phyloP scores from a whole-genome alignment of 345 rosid species.

The Raphanus raphanistrum region DNA sequence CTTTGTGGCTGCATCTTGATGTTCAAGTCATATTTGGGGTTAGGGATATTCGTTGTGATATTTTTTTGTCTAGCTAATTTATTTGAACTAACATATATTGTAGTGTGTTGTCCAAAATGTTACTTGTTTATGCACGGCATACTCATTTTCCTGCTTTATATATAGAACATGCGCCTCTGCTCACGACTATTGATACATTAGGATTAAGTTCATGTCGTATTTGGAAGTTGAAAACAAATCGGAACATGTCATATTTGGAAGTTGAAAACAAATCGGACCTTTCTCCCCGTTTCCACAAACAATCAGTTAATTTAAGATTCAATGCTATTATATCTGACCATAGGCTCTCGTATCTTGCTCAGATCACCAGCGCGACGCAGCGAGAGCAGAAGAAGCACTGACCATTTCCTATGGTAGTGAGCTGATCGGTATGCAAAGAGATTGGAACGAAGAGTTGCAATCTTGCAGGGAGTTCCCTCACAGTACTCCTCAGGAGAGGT shows the following conservation, averaged over 20 bases:
- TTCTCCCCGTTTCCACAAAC: background rate
- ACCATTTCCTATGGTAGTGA: slow-evolving; percentile 98
- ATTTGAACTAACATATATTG: background rate
- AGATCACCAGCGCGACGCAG: slow-evolving; percentile 97
- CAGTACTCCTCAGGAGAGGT: slow-evolving; percentile 91
- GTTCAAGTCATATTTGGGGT: background rate
- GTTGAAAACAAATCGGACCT: background rate
- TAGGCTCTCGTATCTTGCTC: slow-evolving; percentile 25
- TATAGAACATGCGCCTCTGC: slow-evolving; percentile 5
- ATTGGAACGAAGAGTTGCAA: slow-evolving; percentile 99
- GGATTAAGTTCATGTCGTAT: slow-evolving; percentile 5
- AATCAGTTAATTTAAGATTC: background rate
- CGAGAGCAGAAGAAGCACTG: slow-evolving; percentile 92
- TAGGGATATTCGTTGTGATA: slow-evolving; percentile 2
- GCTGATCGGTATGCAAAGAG: slow-evolving; percentile 98
- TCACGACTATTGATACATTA: background rate
- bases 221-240: slow-evolving; percentile 4
- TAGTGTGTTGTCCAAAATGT: background rate
- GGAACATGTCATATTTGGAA: too few species aligned
- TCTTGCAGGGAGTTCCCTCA: slow-evolving; percentile 98
- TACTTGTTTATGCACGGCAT: background rate
- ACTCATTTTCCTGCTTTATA: background rate
- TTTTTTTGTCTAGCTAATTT: background rate
- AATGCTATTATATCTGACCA: slow-evolving; percentile 14
- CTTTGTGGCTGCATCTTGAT: background rate